Evolutionary conservation across 768 basidiomycete species (phyloP).

Genomic region (Agaricus blazei): DNA sequence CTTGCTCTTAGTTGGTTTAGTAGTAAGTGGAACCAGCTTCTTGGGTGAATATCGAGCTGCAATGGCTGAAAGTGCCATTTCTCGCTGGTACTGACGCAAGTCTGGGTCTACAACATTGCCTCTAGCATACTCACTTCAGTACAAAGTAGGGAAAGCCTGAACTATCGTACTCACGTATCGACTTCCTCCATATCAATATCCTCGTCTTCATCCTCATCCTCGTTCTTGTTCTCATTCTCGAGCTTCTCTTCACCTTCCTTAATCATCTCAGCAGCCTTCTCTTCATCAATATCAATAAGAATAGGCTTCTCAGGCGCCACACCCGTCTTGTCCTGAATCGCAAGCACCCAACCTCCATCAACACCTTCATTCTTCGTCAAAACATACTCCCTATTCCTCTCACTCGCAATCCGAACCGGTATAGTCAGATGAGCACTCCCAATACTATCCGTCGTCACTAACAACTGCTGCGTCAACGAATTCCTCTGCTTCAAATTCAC

Average conservation of each 20-base stretch:
- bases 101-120: slow-evolving; percentile 48
- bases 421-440: slow-evolving; percentile 88
- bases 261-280: slow-evolving; percentile 48
- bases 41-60: slow-evolving; percentile 41
- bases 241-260: slow-evolving; percentile 82
- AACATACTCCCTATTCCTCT: slow-evolving; percentile 93
- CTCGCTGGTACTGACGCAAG: slow-evolving; percentile 54
- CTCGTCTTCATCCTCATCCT: slow-evolving; percentile 50
- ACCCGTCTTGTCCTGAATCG: slow-evolving; percentile 80
- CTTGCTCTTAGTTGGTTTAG: slow-evolving; percentile 26
- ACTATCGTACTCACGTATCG: slow-evolving; percentile 45
- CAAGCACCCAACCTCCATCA: slow-evolving; percentile 92
- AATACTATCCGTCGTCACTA: slow-evolving; percentile 89
- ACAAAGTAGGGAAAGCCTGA: background rate
- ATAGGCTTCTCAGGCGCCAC: slow-evolving; percentile 84
- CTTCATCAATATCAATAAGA: slow-evolving; percentile 62
- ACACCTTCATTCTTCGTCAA: slow-evolving; percentile 86
- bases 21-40: slow-evolving; percentile 24
- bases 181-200: slow-evolving; percentile 80
- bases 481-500: slow-evolving; percentile 86
- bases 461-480: slow-evolving; percentile 84
- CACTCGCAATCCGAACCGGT: slow-evolving; percentile 91
- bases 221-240: slow-evolving; percentile 43
- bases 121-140: background rate
- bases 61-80: slow-evolving; percentile 58